phyloP scores from a whole-genome alignment of 2,329 filamentous ascomycete genomes.

The Lasiodiplodia theobromae region DNA sequence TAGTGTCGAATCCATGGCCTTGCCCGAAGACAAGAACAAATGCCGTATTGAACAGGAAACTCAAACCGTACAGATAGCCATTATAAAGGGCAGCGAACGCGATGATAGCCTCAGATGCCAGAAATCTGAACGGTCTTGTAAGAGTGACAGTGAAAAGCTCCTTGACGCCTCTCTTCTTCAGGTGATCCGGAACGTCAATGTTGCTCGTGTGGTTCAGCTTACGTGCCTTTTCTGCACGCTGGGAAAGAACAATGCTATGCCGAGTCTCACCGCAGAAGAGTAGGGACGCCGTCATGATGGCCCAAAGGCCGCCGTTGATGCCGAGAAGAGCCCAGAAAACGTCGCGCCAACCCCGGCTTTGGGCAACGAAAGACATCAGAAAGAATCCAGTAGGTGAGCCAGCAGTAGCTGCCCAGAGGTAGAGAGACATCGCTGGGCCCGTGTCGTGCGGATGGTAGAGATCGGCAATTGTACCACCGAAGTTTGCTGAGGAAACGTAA shows the following conservation, averaged over 20 bases:
- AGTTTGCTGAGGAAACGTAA: constrained; percentile 36
- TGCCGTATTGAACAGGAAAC: constrained; percentile 59
- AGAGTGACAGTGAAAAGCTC: constrained; percentile 53
- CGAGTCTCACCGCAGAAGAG: constrained; percentile 52
- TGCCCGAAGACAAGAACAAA: constrained; percentile 58
- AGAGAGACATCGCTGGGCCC: constrained; percentile 51
- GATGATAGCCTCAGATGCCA: constrained; percentile 57
- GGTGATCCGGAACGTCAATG: constrained; percentile 46
- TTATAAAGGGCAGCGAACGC: constrained; percentile 58
- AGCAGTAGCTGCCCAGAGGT: constrained; percentile 57
- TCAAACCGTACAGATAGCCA: constrained; percentile 57
- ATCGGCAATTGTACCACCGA: constrained; percentile 56
- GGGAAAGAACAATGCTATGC: constrained; percentile 54
- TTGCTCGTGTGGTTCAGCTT: constrained; percentile 36
- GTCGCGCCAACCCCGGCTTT: constrained; percentile 52
- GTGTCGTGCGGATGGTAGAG: constrained; percentile 53
- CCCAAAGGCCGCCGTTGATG: constrained; percentile 54
- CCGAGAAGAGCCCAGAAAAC: constrained; percentile 57
- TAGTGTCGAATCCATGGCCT: constrained; percentile 52
- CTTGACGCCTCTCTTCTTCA: constrained; percentile 48
- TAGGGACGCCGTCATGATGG: constrained; percentile 50
- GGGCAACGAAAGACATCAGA: constrained; percentile 54
- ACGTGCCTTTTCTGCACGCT: constrained; percentile 42
- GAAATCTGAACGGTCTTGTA: constrained; percentile 56
- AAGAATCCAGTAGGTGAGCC: constrained; percentile 57